Percentiles rank a stretch among this genome's conserved stretches.
Evolutionary conservation across 2,329 filamentous ascomycete species (phyloP).

Genomic region (Aspergillus luchuensis): DNA sequence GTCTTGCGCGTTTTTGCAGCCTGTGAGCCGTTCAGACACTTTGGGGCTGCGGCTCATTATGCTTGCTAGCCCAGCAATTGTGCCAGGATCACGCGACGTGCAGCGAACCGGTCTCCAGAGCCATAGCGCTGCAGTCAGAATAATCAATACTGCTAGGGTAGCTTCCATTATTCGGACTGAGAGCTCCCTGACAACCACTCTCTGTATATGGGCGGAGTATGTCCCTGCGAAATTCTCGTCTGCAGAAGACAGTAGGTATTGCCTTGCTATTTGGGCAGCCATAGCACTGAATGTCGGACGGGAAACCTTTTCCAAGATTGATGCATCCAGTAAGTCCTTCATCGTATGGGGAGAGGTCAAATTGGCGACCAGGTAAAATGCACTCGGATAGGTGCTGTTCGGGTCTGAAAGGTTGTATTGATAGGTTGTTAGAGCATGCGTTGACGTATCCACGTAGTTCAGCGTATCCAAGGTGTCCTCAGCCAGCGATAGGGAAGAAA

Average conservation of each 20-base stretch:
- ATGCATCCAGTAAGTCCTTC: neutral
- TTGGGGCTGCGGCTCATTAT: conserved; percentile 4
- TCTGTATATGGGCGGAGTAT: neutral
- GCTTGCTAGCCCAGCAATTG: conserved; percentile 10
- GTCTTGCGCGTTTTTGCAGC: conserved; percentile 4
- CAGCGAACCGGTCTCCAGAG: conserved; percentile 2
- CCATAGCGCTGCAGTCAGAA: conserved; percentile 8
- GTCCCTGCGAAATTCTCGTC: neutral
- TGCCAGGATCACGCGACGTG: conserved; percentile 14
- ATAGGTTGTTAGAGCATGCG: neutral
- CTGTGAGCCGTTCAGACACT: neutral
- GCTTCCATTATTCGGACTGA: conserved; percentile 13
- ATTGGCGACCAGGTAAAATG: conserved; percentile 10
- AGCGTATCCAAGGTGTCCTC: neutral
- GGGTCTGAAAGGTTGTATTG: neutral
- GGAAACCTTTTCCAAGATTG: neutral
- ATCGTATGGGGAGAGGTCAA: conserved; percentile 1
- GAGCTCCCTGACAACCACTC: conserved; percentile 9
- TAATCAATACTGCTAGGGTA: neutral
- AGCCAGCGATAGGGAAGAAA: neutral
- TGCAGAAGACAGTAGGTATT: neutral
- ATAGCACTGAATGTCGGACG: neutral
- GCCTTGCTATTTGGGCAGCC: conserved; percentile 7
- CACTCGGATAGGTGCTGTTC: conserved; percentile 2
- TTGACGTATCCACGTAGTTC: neutral